phyloP scores from a whole-genome alignment of 345 rosid species.

The Citrus trifoliata region DNA sequence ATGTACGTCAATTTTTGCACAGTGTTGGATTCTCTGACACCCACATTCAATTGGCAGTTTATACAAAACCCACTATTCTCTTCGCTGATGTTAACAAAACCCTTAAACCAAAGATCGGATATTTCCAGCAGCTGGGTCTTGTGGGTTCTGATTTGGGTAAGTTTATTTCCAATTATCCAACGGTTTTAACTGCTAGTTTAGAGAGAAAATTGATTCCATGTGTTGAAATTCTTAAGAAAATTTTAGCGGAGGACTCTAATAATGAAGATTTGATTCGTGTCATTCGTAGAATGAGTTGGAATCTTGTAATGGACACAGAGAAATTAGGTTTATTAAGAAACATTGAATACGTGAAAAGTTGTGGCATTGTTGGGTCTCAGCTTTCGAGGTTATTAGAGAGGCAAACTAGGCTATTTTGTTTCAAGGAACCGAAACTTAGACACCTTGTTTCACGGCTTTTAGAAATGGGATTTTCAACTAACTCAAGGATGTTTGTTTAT shows the following conservation, averaged over 20 bases:
- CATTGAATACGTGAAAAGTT: conserved; percentile 22
- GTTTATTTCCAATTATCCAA: conserved; percentile 22
- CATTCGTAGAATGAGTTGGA: conserved; percentile 1
- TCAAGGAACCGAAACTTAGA: conserved; percentile 15
- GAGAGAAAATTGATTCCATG: conserved; percentile 26
- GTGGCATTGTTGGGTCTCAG: conserved; percentile 37
- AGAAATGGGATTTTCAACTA: conserved; percentile 30
- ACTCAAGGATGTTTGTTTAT: conserved; percentile 42
- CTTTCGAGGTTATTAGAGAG: conserved; percentile 22
- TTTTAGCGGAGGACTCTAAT: conserved; percentile 17
- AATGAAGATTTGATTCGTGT: conserved; percentile 21
- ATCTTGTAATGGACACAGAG: conserved; percentile 10
- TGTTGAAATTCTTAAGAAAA: conserved; percentile 13
- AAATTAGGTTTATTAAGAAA: conserved; percentile 21
- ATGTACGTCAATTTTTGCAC: conserved; percentile 5
- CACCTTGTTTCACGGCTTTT: conserved; percentile 14
- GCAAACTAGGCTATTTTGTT: conserved; percentile 31
- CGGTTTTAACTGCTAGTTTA: conserved; percentile 19
- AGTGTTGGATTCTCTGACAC: conserved; percentile 20
- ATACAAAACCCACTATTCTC: conserved; percentile 24
- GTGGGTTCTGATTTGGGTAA: conserved; percentile 17
- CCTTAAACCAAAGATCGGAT: conserved; percentile 30
- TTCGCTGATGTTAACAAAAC: conserved; percentile 12
- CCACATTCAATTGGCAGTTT: conserved; percentile 15
- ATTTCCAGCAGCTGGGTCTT: conserved; percentile 14